These are phyloP conservation scores for Sanguinoderma infundibulare DNA, from an alignment of 1,284 basidiomycete species.

Conservation along the genomic window DNA sequence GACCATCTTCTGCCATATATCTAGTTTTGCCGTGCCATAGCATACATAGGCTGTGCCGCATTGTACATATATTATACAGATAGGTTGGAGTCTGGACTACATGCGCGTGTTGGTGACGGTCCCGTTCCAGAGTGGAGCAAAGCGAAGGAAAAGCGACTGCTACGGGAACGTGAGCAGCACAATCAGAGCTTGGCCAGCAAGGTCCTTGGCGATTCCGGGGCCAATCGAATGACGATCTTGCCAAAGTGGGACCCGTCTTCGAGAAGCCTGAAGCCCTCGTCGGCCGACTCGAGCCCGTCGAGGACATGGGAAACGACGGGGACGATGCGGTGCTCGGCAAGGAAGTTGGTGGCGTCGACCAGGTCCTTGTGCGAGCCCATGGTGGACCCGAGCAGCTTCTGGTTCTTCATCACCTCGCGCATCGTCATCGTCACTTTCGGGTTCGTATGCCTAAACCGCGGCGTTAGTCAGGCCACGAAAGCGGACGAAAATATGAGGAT, in stretches of 20 bases:
- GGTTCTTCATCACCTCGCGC: slow-evolving; percentile 80
- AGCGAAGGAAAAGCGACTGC: neutral
- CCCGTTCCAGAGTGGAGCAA: neutral
- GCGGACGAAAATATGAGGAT: neutral
- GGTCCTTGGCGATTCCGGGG: slow-evolving; percentile 13
- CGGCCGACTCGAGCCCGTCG: slow-evolving; percentile 64
- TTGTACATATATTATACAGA: slow-evolving; percentile 24
- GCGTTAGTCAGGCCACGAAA: neutral
- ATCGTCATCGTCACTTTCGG: slow-evolving; percentile 75
- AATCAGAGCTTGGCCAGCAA: slow-evolving; percentile 15
- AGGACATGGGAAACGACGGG: slow-evolving; percentile 80
- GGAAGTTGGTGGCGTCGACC: slow-evolving; percentile 71
- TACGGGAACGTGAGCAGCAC: neutral
- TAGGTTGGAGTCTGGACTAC: neutral
- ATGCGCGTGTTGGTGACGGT: neutral
- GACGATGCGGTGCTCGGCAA: slow-evolving; percentile 68
- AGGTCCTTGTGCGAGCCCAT: slow-evolving; percentile 88
- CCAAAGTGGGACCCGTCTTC: slow-evolving; percentile 72
- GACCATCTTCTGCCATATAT: slow-evolving; percentile 11
- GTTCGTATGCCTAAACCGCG: slow-evolving; percentile 62
- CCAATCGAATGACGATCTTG: slow-evolving; percentile 66
- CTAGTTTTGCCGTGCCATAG: slow-evolving; percentile 17
- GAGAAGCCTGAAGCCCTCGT: slow-evolving; percentile 75
- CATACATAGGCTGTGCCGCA: slow-evolving; percentile 21
- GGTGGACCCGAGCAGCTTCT: slow-evolving; percentile 78